phyloP scores from a whole-genome alignment of 164 flowering plant genomes.

The Umbilicus rupestris region DNA sequence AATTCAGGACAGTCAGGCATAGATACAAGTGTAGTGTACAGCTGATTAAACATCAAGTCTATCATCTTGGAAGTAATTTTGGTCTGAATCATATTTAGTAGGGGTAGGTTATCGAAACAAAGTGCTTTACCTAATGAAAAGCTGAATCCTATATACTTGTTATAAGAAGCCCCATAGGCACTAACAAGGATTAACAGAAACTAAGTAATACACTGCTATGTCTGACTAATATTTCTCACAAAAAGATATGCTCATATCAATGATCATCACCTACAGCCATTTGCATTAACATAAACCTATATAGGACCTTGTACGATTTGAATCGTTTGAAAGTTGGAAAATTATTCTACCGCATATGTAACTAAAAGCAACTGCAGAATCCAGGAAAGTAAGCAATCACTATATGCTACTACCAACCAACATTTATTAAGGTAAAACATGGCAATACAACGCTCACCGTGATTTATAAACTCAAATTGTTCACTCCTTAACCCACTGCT shows the following conservation, averaged over 20 bases:
- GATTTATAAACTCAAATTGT: constrained; percentile 58
- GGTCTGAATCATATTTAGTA: neutral
- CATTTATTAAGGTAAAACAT: neutral
- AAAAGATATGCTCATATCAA: too few species aligned
- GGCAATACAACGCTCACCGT: constrained; percentile 29
- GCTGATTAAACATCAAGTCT: neutral
- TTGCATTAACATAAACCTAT: too few species aligned
- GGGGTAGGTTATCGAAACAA: neutral
- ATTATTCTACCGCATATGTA: too few species aligned
- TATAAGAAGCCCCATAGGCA: too few species aligned
- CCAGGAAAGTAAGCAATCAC: neutral
- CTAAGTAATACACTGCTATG: too few species aligned
- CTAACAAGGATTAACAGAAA: too few species aligned
- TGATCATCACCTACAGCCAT: too few species aligned
- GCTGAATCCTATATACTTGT: neutral
- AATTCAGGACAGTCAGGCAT: neutral
- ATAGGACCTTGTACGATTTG: too few species aligned
- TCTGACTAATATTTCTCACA: too few species aligned
- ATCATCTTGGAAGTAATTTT: neutral
- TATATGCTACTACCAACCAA: neutral
- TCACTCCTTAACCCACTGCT: constrained; percentile 29
- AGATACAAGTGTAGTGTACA: neutral
- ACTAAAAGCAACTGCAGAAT: too few species aligned
- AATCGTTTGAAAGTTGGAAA: too few species aligned
- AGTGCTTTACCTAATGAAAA: neutral